A percentile compares a stretch with the other conserved stretches of the same genome.
Evolutionary conservation across 192 early-diverging fungal species (phyloP).

Genomic region (Martensiomyces pterosporus): DNA sequence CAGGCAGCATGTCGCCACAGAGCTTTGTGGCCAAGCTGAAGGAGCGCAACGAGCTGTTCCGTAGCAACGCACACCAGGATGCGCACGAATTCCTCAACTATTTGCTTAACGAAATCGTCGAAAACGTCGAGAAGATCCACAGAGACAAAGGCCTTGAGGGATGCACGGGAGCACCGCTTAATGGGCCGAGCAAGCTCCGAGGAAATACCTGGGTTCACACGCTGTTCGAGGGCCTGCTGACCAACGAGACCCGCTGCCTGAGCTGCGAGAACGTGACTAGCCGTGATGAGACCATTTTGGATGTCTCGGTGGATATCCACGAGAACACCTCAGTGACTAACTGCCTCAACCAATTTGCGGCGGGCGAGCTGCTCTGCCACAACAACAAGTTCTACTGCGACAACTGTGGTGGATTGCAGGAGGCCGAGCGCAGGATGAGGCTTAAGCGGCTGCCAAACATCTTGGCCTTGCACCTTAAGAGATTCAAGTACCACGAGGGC

Average conservation of each 20-base stretch:
- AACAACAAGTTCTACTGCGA: constrained; percentile 99
- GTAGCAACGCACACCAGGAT: constrained; percentile 94
- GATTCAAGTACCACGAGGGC: constrained; percentile 96
- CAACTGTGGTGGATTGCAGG: constrained; percentile 88
- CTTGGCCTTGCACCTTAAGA: constrained; percentile 90
- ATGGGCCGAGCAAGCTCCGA: constrained; percentile 16
- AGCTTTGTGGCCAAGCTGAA: constrained; percentile 86
- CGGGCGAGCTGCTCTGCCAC: constrained; percentile 88
- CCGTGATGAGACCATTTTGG: constrained; percentile 91
- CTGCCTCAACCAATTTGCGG: constrained; percentile 95
- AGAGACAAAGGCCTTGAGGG: constrained; percentile 43
- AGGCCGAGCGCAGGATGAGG: constrained; percentile 97
- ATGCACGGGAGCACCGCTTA: constrained; percentile 20
- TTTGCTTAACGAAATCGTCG: constrained; percentile 85
- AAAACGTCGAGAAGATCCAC: constrained; percentile 69
- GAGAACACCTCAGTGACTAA: constrained; percentile 91
- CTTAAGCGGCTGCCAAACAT: constrained; percentile 92
- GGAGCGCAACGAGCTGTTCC: constrained; percentile 91
- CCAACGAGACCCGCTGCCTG: constrained; percentile 96
- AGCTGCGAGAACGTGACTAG: constrained; percentile 95
- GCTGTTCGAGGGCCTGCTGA: constrained; percentile 90
- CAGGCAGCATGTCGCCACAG: constrained; percentile 77
- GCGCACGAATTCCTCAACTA: constrained; percentile 98
- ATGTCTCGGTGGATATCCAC: constrained; percentile 95
- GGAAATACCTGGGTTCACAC: constrained; percentile 86